A percentile compares a stretch with the other conserved stretches of the same genome.
Conservation (phyloP, 345 rosid species). For the Cochlearia excelsa region DNA sequence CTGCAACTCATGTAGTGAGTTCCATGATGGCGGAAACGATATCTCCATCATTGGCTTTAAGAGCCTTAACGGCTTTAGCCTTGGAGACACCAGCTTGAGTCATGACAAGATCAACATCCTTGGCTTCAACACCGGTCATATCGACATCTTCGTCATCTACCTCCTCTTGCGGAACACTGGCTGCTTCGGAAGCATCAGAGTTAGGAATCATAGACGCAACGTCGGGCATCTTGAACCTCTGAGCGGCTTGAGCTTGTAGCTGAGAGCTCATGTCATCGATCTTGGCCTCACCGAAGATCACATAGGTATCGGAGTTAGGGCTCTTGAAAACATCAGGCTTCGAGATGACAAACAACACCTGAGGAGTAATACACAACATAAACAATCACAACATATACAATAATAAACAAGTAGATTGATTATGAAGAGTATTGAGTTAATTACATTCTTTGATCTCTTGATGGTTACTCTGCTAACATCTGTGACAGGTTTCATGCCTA, state of each 20-base stretch:
- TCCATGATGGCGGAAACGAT: too few species aligned
- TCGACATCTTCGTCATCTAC: constrained; percentile 73
- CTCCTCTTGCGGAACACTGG: background rate
- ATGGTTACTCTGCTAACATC: constrained; percentile 86
- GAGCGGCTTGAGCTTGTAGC: constrained; percentile 89
- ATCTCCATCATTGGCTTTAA: too few species aligned
- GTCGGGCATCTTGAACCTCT: constrained; percentile 56
- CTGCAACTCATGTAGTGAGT: too few species aligned
- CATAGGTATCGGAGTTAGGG: constrained; percentile 45
- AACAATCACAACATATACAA: constrained; percentile 2
- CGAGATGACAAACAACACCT: constrained; percentile 79
- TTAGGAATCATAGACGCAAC: too few species aligned
- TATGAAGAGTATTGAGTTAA: background rate
- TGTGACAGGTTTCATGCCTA: constrained; percentile 77
- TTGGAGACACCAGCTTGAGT: constrained; percentile 70
- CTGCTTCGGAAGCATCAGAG: too few species aligned
- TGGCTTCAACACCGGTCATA: constrained; percentile 70
- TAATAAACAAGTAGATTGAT: background rate
- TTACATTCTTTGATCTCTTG: constrained; percentile 79
- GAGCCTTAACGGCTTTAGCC: too few species aligned
- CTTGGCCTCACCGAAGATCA: constrained; percentile 85
- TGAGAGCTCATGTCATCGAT: constrained; percentile 65
- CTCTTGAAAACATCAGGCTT: constrained; percentile 92
- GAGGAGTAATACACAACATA: constrained; percentile 14
- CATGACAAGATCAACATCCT: constrained; percentile 83